A percentile compares a stretch with the other conserved stretches of the same genome.
phyloP scores from a whole-genome alignment of 345 rosid genomes.

The Aegle marmelos region DNA sequence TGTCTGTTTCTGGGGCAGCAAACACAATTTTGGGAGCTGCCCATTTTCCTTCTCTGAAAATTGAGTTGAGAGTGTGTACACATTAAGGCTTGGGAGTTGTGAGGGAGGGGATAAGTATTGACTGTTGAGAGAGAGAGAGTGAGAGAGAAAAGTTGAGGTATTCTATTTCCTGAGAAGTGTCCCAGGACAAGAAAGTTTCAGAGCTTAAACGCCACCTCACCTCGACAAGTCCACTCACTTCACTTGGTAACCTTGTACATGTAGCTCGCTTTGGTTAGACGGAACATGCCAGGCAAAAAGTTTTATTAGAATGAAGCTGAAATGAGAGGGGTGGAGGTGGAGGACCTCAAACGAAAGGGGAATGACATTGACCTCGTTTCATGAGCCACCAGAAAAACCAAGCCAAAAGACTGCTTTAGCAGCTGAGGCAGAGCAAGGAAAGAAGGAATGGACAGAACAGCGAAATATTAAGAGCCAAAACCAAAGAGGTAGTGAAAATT shows the following conservation, averaged over 20 bases:
- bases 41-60: constrained; percentile 26
- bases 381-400: constrained; percentile 23
- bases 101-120: constrained; percentile 3
- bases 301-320: constrained; percentile 16
- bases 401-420: background rate
- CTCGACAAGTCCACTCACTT: background rate
- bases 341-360: constrained; percentile 37
- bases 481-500: too few relatives aligned
- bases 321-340: background rate
- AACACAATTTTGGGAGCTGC: constrained; percentile 23
- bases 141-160: constrained; percentile 15
- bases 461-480: background rate
- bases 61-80: background rate
- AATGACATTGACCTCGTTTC: constrained; percentile 37
- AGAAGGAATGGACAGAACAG: constrained; percentile 11
- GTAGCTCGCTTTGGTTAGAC: background rate
- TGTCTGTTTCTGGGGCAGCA: constrained; percentile 25
- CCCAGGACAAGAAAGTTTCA: constrained; percentile 10
- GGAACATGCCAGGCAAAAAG: constrained; percentile 32
- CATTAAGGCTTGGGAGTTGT: background rate
- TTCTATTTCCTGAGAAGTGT: constrained; percentile 30
- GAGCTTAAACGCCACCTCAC: constrained; percentile 24
- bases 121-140: background rate
- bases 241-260: background rate
- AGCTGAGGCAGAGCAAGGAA: constrained; percentile 1